Evolutionary conservation across 2,329 filamentous ascomycete species (phyloP).

Genomic region (Akanthomyces muscarius): DNA sequence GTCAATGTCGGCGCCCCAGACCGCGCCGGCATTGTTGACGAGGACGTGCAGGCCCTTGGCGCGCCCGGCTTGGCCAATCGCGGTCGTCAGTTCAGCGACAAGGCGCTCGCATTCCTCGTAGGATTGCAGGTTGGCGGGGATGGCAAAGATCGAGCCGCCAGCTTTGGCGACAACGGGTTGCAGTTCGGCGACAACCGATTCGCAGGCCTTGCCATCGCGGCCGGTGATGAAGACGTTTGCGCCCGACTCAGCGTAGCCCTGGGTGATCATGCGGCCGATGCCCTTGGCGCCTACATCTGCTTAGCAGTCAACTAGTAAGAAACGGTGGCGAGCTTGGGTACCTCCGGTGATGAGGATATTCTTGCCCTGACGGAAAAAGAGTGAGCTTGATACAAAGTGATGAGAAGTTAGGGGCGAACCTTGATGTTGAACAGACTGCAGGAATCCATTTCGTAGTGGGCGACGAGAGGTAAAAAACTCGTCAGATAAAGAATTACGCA

Average conservation of each 20-base stretch:
- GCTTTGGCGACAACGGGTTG: slow-evolving; percentile 40
- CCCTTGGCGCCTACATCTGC: slow-evolving; percentile 47
- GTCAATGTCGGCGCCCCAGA: slow-evolving; percentile 60
- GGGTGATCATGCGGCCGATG: slow-evolving; percentile 64
- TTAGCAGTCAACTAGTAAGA: background rate
- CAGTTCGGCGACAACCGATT: slow-evolving; percentile 51
- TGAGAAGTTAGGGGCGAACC: slow-evolving; percentile 35
- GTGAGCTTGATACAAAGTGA: background rate
- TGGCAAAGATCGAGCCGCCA: slow-evolving; percentile 49
- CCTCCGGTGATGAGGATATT: slow-evolving; percentile 56
- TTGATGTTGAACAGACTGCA: slow-evolving; percentile 54
- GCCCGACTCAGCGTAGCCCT: slow-evolving; percentile 62
- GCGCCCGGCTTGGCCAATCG: slow-evolving; percentile 36
- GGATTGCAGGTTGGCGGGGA: slow-evolving; percentile 62
- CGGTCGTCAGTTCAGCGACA: slow-evolving; percentile 43
- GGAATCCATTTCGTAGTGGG: background rate
- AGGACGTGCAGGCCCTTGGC: slow-evolving; percentile 52
- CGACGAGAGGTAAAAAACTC: background rate
- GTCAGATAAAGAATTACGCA: too few relatives aligned
- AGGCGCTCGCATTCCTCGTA: slow-evolving; percentile 52
- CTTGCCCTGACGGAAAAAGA: slow-evolving; percentile 42
- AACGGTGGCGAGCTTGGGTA: slow-evolving; percentile 9
- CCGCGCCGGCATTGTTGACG: slow-evolving; percentile 62
- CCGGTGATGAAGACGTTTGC: slow-evolving; percentile 64
- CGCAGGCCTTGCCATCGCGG: slow-evolving; percentile 56